A percentile compares a stretch with the other conserved stretches of the same genome.
These are phyloP conservation scores for Strobilomyces confusus DNA, from an alignment of 768 basidiomycete genomes.

Conservation along the genomic window DNA sequence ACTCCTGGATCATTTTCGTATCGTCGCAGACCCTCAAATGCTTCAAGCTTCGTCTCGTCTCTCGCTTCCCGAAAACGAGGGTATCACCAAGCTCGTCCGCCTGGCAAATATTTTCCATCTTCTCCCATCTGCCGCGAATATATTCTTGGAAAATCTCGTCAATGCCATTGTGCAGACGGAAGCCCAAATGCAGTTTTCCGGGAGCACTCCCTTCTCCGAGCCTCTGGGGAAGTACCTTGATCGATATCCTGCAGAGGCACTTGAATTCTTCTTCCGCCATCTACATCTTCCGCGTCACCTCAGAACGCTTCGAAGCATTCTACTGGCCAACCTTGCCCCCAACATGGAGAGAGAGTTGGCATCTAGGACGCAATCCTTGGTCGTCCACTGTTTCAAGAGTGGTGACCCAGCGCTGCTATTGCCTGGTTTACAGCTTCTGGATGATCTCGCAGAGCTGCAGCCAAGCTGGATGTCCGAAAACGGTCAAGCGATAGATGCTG, in stretches of 20 bases:
- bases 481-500: constrained; percentile 59
- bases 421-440: constrained; percentile 72
- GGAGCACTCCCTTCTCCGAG: constrained; percentile 86
- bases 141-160: constrained; percentile 86
- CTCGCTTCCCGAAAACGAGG: constrained; percentile 82
- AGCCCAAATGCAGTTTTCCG: constrained; percentile 85
- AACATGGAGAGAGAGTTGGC: constrained; percentile 66
- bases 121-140: constrained; percentile 87
- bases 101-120: constrained; percentile 97
- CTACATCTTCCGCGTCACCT: constrained; percentile 77
- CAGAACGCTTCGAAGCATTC: constrained; percentile 78
- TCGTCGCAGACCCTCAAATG: constrained; percentile 86
- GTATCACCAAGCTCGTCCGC: constrained; percentile 89
- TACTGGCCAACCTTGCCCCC: constrained; percentile 76
- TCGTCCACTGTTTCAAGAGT: constrained; percentile 47
- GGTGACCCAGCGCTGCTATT: constrained; percentile 49
- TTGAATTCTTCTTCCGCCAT: constrained; percentile 79
- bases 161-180: constrained; percentile 90
- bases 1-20: constrained; percentile 91
- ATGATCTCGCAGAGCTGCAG: constrained; percentile 66
- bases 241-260: constrained; percentile 81
- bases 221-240: constrained; percentile 89
- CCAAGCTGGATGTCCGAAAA: constrained; percentile 72
- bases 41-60: constrained; percentile 74
- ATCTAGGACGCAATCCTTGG: constrained; percentile 52